Evolutionary conservation across 2,329 filamentous ascomycete genomes (phyloP).

Genomic region (Sphaerulina populicola): DNA sequence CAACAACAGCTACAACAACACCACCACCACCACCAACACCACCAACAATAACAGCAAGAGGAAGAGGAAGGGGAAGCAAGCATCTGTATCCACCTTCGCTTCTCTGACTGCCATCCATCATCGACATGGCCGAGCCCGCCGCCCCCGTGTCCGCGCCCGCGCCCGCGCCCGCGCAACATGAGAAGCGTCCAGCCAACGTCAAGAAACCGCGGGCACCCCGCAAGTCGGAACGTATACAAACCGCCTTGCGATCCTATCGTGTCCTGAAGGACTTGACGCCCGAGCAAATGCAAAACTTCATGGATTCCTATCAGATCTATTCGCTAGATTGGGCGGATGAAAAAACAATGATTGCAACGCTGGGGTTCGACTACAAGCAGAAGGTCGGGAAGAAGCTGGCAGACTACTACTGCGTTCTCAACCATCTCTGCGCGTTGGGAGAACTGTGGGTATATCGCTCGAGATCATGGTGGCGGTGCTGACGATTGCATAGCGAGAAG

Average conservation of each 20-base stretch:
- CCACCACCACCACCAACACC: no score
- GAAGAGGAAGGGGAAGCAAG: no score
- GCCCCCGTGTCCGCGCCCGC: no score
- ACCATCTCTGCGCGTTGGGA: slow-evolving; percentile 28
- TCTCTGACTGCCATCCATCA: neutral
- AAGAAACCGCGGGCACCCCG: slow-evolving; percentile 8
- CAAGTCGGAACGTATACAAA: slow-evolving; percentile 19
- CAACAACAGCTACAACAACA: no score
- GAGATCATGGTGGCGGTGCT: neutral
- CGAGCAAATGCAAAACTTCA: slow-evolving; percentile 26
- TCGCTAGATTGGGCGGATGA: slow-evolving; percentile 28
- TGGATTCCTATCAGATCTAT: slow-evolving; percentile 28
- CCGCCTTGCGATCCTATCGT: slow-evolving; percentile 24
- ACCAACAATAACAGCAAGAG: no score
- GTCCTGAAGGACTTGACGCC: slow-evolving; percentile 23
- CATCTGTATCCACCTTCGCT: neutral
- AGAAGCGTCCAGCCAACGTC: neutral
- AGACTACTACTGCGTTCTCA: slow-evolving; percentile 28
- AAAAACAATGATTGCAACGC: slow-evolving; percentile 23
- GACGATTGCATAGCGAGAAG: slow-evolving; percentile 19
- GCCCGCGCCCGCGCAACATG: neutral
- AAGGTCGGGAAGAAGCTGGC: slow-evolving; percentile 25
- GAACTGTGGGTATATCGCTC: slow-evolving; percentile 15
- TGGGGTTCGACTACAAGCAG: slow-evolving; percentile 25
- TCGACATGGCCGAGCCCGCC: neutral